A percentile compares a stretch with the other conserved stretches of the same genome.
phyloP scores from a whole-genome alignment of 2,329 filamentous ascomycete genomes.

The Curvularia eragrostidis region DNA sequence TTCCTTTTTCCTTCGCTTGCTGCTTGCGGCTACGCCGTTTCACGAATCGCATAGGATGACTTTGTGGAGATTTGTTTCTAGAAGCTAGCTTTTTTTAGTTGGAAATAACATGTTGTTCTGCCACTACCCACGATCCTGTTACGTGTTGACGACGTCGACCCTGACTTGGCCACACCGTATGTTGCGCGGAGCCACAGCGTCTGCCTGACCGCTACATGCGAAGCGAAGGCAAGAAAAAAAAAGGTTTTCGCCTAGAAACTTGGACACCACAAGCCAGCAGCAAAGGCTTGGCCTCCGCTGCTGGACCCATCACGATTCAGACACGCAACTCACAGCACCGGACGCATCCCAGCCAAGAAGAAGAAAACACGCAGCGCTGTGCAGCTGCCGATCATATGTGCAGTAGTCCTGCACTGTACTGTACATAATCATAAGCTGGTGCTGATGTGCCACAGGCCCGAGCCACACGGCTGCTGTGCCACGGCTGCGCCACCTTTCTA shows the following conservation, averaged over 20 bases:
- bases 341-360: not conserved
- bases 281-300: not conserved
- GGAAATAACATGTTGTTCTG: not conserved
- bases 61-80: constrained; percentile 12
- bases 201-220: constrained; percentile 10
- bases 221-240: not conserved
- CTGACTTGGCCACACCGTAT: constrained; percentile 8
- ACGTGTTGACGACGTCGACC: constrained; percentile 1
- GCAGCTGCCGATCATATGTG: not conserved
- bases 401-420: too few relatives aligned
- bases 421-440: not conserved
- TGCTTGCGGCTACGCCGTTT: constrained; percentile 10
- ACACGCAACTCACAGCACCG: not conserved
- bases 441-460: constrained; percentile 8
- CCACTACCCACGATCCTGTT: not conserved
- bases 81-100: constrained; percentile 15
- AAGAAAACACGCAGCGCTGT: not conserved
- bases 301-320: not conserved
- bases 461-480: constrained; percentile 7
- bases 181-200: not conserved
- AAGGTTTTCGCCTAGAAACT: not conserved
- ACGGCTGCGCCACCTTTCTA: not conserved
- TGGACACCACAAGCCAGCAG: constrained; percentile 2
- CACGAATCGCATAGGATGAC: constrained; percentile 10
- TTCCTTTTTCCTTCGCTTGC: constrained; percentile 10